Evolutionary conservation across 2,329 filamentous ascomycete species (phyloP).

Genomic region (Dryadomyces quercus-mongolicae): DNA sequence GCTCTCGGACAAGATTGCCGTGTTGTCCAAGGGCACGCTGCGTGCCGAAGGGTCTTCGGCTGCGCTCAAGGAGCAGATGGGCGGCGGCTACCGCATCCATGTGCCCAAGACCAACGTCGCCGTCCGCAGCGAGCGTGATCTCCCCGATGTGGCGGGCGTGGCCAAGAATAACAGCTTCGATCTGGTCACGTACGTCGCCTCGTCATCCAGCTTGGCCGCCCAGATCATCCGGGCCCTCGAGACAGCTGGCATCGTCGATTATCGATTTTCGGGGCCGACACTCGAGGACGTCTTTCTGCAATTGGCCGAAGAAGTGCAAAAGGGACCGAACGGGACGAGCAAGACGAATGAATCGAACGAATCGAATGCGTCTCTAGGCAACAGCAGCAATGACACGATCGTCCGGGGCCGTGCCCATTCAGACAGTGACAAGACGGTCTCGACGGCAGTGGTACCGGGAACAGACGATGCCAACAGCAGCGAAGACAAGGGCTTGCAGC

Average conservation of each 20-base stretch:
- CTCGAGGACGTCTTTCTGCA: slow-evolving; percentile 89
- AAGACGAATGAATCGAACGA: neutral
- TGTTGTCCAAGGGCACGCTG: slow-evolving; percentile 72
- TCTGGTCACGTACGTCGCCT: slow-evolving; percentile 59
- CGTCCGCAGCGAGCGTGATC: slow-evolving; percentile 13
- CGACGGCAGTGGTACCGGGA: neutral
- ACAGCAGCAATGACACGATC: neutral
- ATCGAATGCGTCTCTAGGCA: neutral
- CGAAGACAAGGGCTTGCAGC: slow-evolving; percentile 27
- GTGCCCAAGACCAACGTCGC: slow-evolving; percentile 39
- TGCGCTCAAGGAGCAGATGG: slow-evolving; percentile 69
- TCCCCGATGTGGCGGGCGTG: slow-evolving; percentile 42
- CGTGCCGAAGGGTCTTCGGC: slow-evolving; percentile 77
- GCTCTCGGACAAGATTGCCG: slow-evolving; percentile 76
- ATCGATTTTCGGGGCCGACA: slow-evolving; percentile 76
- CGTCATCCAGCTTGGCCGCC: slow-evolving; percentile 58
- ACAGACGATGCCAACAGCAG: neutral
- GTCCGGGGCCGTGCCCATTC: neutral
- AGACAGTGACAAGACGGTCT: neutral
- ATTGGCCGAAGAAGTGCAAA: slow-evolving; percentile 66
- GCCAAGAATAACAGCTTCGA: slow-evolving; percentile 52
- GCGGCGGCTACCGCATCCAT: slow-evolving; percentile 75
- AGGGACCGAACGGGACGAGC: slow-evolving; percentile 24
- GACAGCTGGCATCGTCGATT: slow-evolving; percentile 54
- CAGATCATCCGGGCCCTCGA: slow-evolving; percentile 60